Base-by-base conservation (phyloP, 2,329 filamentous ascomycete species). In the Talaromyces sp. region DNA sequence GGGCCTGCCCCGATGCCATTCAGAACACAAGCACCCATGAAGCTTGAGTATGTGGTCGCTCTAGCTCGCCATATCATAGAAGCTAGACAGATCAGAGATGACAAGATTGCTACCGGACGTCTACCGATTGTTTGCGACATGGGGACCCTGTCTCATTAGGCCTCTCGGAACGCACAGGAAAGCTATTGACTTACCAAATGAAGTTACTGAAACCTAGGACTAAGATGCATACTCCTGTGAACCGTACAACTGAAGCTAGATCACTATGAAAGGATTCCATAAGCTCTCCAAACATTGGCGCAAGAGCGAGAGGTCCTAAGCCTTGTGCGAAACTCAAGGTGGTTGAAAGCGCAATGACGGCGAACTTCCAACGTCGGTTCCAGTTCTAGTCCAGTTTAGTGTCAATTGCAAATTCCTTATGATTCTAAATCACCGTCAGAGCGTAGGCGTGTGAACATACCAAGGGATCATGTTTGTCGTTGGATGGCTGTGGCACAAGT, bases 171-270 rank as follows among this genome's bases (percentile, higher is more conserved):
- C n/a, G n/a, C n/a, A n/a, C n/a, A n/a, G n/a, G n/a, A n/a, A n/a
- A n/a, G n/a, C n/a, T n/a, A n/a, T n/a, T n/a, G 14, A 5, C 75
- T 40, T 70, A 84, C 84, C 83, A 86, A 65, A 86, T 78, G 70
- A 86, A 86, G 68, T 86, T 86, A 66, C 81, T 84, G 69, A 86
- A 86, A 0, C 84, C 84, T 2, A 86, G 75, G 0, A 85, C 80
- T 18, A 86, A 67, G 63, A 86, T 86, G 61, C 79, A 82, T 5
- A 84, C 73, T 35, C 83, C 83, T 2, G 83, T 85, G 64, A 85
- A 85, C 60, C 83, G 81, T 21, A 85, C 78, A 1, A 84, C 85
- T 55, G 80, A 77, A 1, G 80, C 77, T 6, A 87, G 72, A 64
- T 79, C 79, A 16, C 80, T 80, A 57, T 86, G 63, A 67, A 86